Conservation (phyloP, 2,329 filamentous ascomycete genomes). For the Pestalotiopsis sp. region DNA sequence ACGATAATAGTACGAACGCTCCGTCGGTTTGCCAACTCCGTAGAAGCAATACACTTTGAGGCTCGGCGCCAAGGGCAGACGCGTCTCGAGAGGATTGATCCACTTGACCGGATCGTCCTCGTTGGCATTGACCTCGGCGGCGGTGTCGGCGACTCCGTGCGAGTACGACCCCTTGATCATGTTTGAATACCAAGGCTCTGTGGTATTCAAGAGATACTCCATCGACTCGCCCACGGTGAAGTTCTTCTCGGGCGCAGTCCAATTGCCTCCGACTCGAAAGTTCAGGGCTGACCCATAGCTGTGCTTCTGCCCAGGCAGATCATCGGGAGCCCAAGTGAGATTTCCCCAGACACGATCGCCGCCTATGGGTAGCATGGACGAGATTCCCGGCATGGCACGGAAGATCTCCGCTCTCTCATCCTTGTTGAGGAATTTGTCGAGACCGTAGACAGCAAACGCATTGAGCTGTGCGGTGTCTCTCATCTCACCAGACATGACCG, state of each 20-base stretch:
- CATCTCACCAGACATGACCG: conserved; percentile 95
- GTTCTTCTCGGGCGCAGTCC: conserved; percentile 69
- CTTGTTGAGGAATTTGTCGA: conserved; percentile 92
- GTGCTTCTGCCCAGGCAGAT: conserved; percentile 70
- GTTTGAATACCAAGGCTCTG: conserved; percentile 83
- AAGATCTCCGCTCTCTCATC: conserved; percentile 93
- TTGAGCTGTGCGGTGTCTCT: conserved; percentile 97
- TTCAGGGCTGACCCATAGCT: conserved; percentile 84
- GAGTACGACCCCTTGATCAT: conserved; percentile 79
- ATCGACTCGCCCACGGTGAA: conserved; percentile 80
- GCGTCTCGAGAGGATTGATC: conserved; percentile 91
- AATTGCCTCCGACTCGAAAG: conserved; percentile 71
- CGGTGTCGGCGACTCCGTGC: conserved; percentile 81
- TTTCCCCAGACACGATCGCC: conserved; percentile 97
- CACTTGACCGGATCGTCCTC: conserved; percentile 80
- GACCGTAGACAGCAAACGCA: conserved; percentile 91
- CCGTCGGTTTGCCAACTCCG: conserved; percentile 89
- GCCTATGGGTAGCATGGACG: conserved; percentile 93
- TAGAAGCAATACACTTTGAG: conserved; percentile 99
- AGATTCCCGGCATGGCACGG: conserved; percentile 94
- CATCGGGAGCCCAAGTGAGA: conserved; percentile 83
- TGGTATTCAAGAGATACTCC: conserved; percentile 74
- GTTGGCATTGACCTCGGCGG: conserved; percentile 79
- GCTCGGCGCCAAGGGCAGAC: conserved; percentile 82
- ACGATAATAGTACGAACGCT: conserved; percentile 90